Evolutionary conservation across 495 filamentous ascomycete species (phyloP).

Genomic region (Oidiodendron maius): DNA sequence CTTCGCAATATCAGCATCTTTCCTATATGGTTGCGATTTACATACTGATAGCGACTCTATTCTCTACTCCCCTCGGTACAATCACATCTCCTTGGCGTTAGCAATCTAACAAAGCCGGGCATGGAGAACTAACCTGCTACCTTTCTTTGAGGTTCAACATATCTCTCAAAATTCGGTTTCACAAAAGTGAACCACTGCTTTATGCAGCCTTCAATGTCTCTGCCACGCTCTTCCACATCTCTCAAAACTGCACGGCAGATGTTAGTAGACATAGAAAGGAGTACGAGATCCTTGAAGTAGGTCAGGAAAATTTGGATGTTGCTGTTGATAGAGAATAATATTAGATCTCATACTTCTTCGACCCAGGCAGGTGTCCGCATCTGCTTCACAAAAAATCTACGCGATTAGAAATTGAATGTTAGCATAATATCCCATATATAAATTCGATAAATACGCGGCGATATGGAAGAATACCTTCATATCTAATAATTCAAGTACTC

Average conservation of each 20-base stretch:
- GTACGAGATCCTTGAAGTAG: too few relatives aligned
- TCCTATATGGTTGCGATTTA: background rate
- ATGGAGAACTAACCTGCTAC: conserved; percentile 50
- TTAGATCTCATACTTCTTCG: conserved; percentile 85
- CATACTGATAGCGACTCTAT: conserved; percentile 83
- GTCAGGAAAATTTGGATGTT: too few relatives aligned
- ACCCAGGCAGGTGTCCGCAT: conserved; percentile 88
- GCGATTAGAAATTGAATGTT: background rate
- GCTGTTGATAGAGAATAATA: too few relatives aligned
- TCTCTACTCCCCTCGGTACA: conserved; percentile 89
- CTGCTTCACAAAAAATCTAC: conserved; percentile 91
- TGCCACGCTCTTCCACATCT: conserved; percentile 76
- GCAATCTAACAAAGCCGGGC: conserved; percentile 1
- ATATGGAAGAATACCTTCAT: conserved; percentile 59
- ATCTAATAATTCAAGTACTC: conserved; percentile 83
- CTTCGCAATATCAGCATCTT: conserved; percentile 33
- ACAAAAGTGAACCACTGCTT: conserved; percentile 97
- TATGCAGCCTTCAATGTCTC: conserved; percentile 89
- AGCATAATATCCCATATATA: conserved; percentile 1
- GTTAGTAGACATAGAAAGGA: too few relatives aligned
- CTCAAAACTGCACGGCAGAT: conserved; percentile 55
- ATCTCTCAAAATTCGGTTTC: conserved; percentile 89
- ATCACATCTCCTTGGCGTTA: conserved; percentile 66
- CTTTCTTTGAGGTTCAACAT: conserved; percentile 82
- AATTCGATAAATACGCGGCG: background rate